Conservation (phyloP, 257 asterid genomes). For the Gentiana straminea region DNA sequence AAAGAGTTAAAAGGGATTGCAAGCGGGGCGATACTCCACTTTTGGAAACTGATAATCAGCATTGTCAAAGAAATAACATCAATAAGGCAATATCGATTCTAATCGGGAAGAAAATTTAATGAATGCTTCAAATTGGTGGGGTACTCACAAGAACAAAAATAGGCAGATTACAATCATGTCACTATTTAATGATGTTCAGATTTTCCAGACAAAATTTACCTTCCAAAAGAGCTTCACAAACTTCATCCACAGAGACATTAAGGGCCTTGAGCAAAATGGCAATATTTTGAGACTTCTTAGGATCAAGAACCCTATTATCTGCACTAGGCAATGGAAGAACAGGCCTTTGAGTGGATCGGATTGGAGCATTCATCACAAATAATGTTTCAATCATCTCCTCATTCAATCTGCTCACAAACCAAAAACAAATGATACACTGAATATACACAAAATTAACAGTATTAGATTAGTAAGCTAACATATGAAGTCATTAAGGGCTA, state of each 20-base stretch:
- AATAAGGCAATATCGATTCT: too few species aligned
- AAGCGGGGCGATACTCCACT: too few species aligned
- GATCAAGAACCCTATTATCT: constrained; percentile 74
- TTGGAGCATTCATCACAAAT: constrained; percentile 59
- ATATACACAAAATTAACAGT: neutral
- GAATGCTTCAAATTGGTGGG: too few species aligned
- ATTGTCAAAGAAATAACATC: too few species aligned
- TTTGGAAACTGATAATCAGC: too few species aligned
- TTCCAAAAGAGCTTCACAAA: constrained; percentile 83
- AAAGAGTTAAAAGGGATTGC: too few species aligned
- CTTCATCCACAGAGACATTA: constrained; percentile 88
- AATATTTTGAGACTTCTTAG: constrained; percentile 88
- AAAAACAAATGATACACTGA: neutral
- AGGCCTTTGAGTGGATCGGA: constrained; percentile 38
- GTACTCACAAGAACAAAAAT: too few species aligned
- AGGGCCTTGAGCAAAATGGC: constrained; percentile 83
- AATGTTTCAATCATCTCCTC: constrained; percentile 97
- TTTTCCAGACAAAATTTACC: constrained; percentile 30
- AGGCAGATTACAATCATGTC: too few species aligned
- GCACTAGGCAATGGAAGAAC: constrained; percentile 55
- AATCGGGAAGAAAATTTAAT: too few species aligned
- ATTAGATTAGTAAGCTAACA: neutral
- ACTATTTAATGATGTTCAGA: too few species aligned
- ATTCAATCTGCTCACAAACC: constrained; percentile 49
- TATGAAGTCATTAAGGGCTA: constrained; percentile 1